Base-by-base conservation (phyloP, 805 yeast genomes). In the Candida ortonii region DNA sequence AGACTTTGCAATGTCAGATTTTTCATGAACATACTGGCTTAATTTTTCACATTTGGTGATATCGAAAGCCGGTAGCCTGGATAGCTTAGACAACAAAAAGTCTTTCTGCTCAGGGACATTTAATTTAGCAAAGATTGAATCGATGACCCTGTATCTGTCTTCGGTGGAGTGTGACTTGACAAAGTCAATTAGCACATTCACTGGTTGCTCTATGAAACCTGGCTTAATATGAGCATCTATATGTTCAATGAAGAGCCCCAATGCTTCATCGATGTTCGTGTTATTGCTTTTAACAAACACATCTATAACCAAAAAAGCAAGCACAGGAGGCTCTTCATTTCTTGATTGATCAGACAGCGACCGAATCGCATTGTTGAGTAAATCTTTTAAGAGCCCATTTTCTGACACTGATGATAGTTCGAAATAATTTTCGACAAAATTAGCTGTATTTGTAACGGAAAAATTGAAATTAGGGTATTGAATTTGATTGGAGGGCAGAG, bases 111-210 rank as follows among this genome's bases (percentile, higher is more conserved):
- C 42, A 30, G 37, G 12, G 43, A 28, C 19, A 16, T 16, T 35
- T 4, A 67, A 32, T 24, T 64, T 67, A n/a, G 49, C 29, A 38
- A 49, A 67, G 17, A 55, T 44, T 23, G 61, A 62, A 37, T 65
- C 61, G 24, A 70, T 52, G 11, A 54, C 28, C n/a, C 59, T 63
- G 16, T 56, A 61, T 52, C 13, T 56, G 49, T 12, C 70, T 42
- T 32, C 11, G 1, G 25, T 20, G 7, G 34, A 32, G 9, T 32
- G 22, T 0, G 55, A 49, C 5, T 37, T 41, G 4, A 48, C 31
- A 19, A 62, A 67, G 6, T 46, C 34, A 2, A 52, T 42, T 25
- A 73, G 35, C 3, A 69, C 40, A 1, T 43, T 32, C 10, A 70
- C 43, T 2, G 68, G 64, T 7, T 34, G 28, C 4, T 59, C 64